Evolutionary conservation across 2,329 filamentous ascomycete genomes (phyloP).

Genomic region (Colletotrichum orbiculare): DNA sequence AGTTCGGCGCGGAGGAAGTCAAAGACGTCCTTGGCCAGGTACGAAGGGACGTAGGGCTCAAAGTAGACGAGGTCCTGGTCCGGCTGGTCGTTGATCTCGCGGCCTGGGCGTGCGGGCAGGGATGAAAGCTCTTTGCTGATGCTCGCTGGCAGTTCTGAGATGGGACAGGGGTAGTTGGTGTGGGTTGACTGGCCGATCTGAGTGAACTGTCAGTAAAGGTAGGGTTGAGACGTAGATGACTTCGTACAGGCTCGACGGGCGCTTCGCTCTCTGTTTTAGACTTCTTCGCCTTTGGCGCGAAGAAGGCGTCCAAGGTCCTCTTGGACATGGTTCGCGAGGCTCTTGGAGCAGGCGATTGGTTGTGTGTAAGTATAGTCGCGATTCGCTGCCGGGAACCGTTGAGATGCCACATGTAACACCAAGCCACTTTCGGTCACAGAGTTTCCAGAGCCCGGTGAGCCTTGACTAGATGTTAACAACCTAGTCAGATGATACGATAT

Average conservation of each 20-base stretch:
- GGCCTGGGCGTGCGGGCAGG: constrained; percentile 63
- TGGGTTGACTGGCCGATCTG: constrained; percentile 50
- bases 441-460: too few relatives aligned
- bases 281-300: constrained; percentile 62
- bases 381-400: constrained; percentile 8
- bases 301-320: constrained; percentile 77
- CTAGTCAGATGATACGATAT: neutral
- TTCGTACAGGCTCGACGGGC: constrained; percentile 25
- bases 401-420: constrained; percentile 8
- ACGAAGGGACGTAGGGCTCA: constrained; percentile 74
- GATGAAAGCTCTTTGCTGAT: constrained; percentile 53
- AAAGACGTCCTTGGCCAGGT: constrained; percentile 70
- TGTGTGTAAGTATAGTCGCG: constrained; percentile 16
- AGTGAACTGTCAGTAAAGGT: neutral
- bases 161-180: constrained; percentile 61
- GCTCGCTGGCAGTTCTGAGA: constrained; percentile 53
- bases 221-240: too few relatives aligned
- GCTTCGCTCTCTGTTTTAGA: constrained; percentile 42
- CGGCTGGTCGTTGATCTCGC: constrained; percentile 71
- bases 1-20: constrained; percentile 76
- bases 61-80: constrained; percentile 82
- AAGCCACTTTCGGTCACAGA: too few relatives aligned
- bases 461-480: neutral
- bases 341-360: constrained; percentile 11
- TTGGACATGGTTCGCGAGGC: constrained; percentile 53